Percentiles rank a stretch among this genome's conserved stretches.
phyloP scores from a whole-genome alignment of 176 grass and related monocot species.

The Musa schizocarpa region DNA sequence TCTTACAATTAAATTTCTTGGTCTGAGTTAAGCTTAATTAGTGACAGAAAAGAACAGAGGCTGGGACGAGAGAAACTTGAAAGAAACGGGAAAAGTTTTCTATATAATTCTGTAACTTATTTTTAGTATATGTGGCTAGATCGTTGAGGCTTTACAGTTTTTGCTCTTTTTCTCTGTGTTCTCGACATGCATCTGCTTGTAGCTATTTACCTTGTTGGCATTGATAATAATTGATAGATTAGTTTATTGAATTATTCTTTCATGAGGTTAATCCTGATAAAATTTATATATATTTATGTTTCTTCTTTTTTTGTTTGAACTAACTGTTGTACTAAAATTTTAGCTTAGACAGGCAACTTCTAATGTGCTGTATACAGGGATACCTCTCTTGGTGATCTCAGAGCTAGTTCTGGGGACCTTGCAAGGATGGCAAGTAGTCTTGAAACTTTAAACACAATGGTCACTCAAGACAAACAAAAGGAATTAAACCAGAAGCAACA shows the following conservation, averaged over 20 bases:
- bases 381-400: conserved; percentile 38
- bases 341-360: not conserved
- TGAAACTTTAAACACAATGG: conserved; percentile 29
- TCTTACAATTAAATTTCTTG: not conserved
- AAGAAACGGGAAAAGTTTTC: not conserved
- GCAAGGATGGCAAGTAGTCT: conserved; percentile 49
- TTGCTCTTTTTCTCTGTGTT: not conserved
- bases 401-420: conserved; percentile 72
- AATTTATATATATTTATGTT: not conserved
- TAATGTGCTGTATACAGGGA: conserved; percentile 30
- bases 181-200: not conserved
- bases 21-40: not conserved
- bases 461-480: conserved; percentile 36
- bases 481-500: conserved; percentile 29
- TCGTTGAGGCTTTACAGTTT: not conserved
- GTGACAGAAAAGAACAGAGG: not conserved
- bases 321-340: not conserved
- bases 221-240: not conserved
- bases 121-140: not conserved
- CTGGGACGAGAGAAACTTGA: not conserved
- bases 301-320: not conserved
- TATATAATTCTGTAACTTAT: not conserved
- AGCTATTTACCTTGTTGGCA: not conserved
- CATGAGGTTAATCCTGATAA: not conserved
- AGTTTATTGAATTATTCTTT: not conserved